phyloP scores from a whole-genome alignment of 305 asterid species.

The Petunia hybrid region DNA sequence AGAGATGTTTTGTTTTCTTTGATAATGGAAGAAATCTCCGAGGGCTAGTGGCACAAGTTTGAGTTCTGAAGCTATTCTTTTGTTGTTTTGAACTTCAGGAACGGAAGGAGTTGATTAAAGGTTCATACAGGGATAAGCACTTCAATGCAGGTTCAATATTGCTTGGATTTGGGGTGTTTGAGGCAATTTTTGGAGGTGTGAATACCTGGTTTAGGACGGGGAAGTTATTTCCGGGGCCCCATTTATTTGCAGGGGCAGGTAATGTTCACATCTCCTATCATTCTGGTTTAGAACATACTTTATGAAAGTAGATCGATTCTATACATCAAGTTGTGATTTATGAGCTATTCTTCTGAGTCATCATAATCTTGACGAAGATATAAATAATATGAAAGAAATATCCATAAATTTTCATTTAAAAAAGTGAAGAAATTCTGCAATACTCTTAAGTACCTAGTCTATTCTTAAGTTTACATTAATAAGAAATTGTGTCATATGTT shows the following conservation, averaged over 20 bases:
- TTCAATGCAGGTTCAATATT: constrained; percentile 87
- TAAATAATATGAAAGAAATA: neutral
- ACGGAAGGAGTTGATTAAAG: constrained; percentile 82
- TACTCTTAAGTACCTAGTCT: neutral
- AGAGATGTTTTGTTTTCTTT: neutral
- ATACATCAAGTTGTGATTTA: neutral
- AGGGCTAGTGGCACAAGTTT: no score
- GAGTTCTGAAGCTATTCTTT: neutral
- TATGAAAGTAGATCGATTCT: neutral
- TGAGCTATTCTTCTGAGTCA: neutral
- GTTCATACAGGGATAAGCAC: constrained; percentile 87
- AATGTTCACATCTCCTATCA: constrained; percentile 22
- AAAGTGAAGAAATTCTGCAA: neutral
- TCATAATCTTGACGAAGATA: neutral
- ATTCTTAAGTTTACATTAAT: neutral
- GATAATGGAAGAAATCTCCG: no score
- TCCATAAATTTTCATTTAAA: neutral
- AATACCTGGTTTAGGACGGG: constrained; percentile 89
- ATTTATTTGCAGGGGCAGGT: constrained; percentile 92
- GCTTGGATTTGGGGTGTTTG: constrained; percentile 84
- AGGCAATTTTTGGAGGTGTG: constrained; percentile 74
- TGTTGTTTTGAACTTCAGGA: constrained; percentile 56
- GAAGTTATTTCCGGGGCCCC: constrained; percentile 96
- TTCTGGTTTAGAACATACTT: neutral
- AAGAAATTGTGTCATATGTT: neutral